Base-by-base conservation (phyloP, 1,139 yeast genomes). In the Trichomonascaceae sp. region DNA sequence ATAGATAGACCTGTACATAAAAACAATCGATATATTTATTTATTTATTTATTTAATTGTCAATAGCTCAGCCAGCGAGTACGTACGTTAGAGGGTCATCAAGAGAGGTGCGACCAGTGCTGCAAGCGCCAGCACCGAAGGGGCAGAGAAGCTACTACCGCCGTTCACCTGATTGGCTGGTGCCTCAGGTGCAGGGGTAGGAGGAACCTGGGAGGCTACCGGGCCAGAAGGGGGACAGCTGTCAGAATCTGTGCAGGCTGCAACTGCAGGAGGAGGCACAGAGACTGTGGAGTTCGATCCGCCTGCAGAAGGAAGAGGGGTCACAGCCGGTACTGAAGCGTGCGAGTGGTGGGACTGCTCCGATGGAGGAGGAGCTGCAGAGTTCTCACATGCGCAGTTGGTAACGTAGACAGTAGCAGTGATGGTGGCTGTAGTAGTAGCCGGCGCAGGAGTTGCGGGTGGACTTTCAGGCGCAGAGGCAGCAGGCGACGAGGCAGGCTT, bases 51-150 rank as follows among this genome's bases (percentile, higher is more conserved):
- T 11, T 20, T 6, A 20, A 20, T 11, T 8, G 23, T 8, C 9
- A 20, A 6, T 11, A 20, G 11, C 23, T 6, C 4, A 14, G 25
- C n/a, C n/a, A 30, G 30, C 28, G 28, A 27, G 27, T 31, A 32
- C 28, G 28, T 37, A 34, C 26, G 16, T 15, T 20, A 20, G 6
- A 8, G 6, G 23, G 23, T 20, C 23, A 20, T 8, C 9, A 20
- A 11, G 23, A 6, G 23, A 8, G 9, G 23, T 20, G 6, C 9
- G 23, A 20, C 11, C 11, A 20, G 23, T 11, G 23, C 11, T 11
- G 23, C 23, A 20, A 6, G 23, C 11, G 23, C 9, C 11, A 20
- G 23, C 23, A 8, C 9, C 23, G 23, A 20, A 20, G 23, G 6
- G 23, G 9, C 23, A 8, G 23, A 6, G 6, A 20, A 6, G 23